Base-by-base conservation (phyloP, 257 asterid genomes). In the Nicotiana obtusifolia region DNA sequence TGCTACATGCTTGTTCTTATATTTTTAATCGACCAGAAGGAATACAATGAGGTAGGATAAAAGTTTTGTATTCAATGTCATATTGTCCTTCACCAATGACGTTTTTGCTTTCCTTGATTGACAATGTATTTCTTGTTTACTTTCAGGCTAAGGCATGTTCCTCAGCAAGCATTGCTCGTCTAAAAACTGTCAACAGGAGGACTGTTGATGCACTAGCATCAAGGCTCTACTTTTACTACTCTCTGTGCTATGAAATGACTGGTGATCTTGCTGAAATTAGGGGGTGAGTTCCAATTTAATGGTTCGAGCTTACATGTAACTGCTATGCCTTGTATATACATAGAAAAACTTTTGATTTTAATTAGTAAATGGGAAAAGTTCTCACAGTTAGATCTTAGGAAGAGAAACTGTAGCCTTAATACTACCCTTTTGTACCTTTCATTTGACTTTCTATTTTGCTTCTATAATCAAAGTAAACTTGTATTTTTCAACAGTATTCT, bases 261-360 rank as follows among this genome's bases (percentile, higher is more conserved):
- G 97, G 93, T 52, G 93, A 93, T 86, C 99, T 93, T 85, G 93
- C 95, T 81, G 97, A 89, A 83, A 93, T 93, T 83, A 91, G 99
- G 20, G 95, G 99, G 99, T 95, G 87, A 83, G 88, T 41, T 83
- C 44, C 57, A 56, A 44, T 62, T 41, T 80, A 4, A 37, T 78
- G 33, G 54, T 31, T 47, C 37, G 60, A 41, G 33, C 52, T 62
- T 31, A 7, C 54, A 33, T 47, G 22, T 33, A 60, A 60, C 57
- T 60, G 61, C 60, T 33, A 24, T 60, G 57, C 73, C 65, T 60
- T 37, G 24, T 41, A 41, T 41, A 41, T 41, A 41, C 47, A 41
- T 41, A 7, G 47, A 41, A 41, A 41, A 41, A 41, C 57, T 35
- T 47, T 41, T 13, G 59, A 35, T 30, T 41, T 69, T 41, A 17